Evolutionary conservation across 192 early-diverging fungal genomes (phyloP).

Genomic region (Kappamyces sp.): DNA sequence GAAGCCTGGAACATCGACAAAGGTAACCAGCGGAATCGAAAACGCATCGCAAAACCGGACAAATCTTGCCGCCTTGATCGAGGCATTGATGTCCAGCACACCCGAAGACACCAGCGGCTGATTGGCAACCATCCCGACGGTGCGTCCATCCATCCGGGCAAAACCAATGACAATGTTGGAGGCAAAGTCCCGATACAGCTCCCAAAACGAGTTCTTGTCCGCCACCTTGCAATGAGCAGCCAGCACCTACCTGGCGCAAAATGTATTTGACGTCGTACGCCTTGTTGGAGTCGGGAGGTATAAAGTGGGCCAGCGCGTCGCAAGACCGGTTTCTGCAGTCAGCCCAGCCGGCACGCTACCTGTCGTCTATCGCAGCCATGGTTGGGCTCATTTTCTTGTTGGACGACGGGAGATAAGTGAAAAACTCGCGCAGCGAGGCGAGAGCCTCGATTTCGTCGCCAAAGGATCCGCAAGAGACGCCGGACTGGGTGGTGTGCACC

Average conservation of each 20-base stretch:
- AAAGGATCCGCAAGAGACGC: conserved; percentile 88
- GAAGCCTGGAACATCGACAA: conserved; percentile 97
- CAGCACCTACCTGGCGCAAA: conserved; percentile 54
- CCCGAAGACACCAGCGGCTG: conserved; percentile 94
- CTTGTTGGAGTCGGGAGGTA: conserved; percentile 83
- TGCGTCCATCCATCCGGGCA: conserved; percentile 74
- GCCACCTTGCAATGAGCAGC: conserved; percentile 35
- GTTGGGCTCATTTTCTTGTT: conserved; percentile 65
- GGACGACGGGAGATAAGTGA: conserved; percentile 82
- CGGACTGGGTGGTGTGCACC: conserved; percentile 83
- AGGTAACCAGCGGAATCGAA: conserved; percentile 86
- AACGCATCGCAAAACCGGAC: conserved; percentile 97
- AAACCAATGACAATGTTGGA: conserved; percentile 91
- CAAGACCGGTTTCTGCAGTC: conserved; percentile 53
- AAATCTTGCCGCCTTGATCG: conserved; percentile 92
- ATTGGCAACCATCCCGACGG: conserved; percentile 88
- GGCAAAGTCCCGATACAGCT: conserved; percentile 87
- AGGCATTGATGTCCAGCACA: conserved; percentile 90
- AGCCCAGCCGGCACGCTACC: conserved; percentile 9
- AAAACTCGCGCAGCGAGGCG: conserved; percentile 71
- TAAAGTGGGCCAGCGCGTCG: conserved; percentile 72
- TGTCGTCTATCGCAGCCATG: conserved; percentile 59
- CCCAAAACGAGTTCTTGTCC: conserved; percentile 82
- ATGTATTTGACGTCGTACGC: conserved; percentile 96
- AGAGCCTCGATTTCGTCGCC: conserved; percentile 92